Evolutionary conservation across 208 protist genomes (phyloP), one percentile per base, ranked within the genome.

Genomic region (Acanthamoeba lenticulata): DNA sequence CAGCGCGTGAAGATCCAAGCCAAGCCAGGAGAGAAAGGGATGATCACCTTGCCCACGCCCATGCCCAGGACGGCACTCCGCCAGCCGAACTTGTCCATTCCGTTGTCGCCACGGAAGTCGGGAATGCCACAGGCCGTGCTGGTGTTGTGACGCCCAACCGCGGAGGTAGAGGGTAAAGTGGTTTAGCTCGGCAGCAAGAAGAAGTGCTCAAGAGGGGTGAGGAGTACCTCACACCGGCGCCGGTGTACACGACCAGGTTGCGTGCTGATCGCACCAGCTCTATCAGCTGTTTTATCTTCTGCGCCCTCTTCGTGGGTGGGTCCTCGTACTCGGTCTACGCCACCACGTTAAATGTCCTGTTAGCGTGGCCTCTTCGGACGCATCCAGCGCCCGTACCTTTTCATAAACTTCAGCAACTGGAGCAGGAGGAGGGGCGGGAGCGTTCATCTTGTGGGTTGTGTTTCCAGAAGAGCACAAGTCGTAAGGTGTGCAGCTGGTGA

Each of bases 41-140:
- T n/a, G n/a, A n/a, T n/a, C 15, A 74, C 65, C 65, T 42, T 34
- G 11, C 65, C 65, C 32, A 74, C 65, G 65, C 65, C 65, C 65
- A 74, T 74, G n/a, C 65, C 65, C 36, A 42, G n/a, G 21, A 74
- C 65, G 65, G 65, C n/a, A 29, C 65, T 74, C 65, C 24, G 24
- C 65, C 65, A 74, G 32, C 65, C 65, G 65, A 32, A 42, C 65
- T 74, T 74, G 65, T 74, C 65, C 65, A 74, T 74, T 40, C 65
- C 65, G n/a, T 42, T 34, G 29, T 74, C 65, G 29, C 65, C 65
- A 21, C 65, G 29, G 36, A 74, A 74, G 65, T 74, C 65, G 0
- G 65, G 65, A 15, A 74, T 74, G 6, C 65, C 65, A n/a, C 65
- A 74, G n/a, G 65, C 65, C 9, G 65, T 74, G 19, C 65, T 74